Conservation (phyloP, 345 rosid species). For the Populus alba region DNA sequence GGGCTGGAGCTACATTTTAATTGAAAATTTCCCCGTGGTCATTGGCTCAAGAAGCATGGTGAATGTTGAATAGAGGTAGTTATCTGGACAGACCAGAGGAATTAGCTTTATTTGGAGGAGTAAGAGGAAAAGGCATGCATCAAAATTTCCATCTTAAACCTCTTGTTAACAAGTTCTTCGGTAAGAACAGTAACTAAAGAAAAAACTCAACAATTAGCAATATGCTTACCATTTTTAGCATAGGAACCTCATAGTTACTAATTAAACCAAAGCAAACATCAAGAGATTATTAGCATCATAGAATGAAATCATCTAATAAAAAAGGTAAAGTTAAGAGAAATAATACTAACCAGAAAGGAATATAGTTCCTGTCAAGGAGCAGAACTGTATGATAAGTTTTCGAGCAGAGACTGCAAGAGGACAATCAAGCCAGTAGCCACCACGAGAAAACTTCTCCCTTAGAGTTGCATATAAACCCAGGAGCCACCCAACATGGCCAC, state of each 20-base stretch:
- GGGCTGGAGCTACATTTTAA: neutral
- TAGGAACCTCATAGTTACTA: neutral
- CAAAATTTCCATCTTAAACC: neutral
- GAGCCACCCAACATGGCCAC: constrained; percentile 86
- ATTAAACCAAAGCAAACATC: constrained; percentile 9
- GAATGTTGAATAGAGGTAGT: neutral
- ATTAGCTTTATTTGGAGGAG: neutral
- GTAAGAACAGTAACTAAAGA: neutral
- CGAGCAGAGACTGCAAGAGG: constrained; percentile 93
- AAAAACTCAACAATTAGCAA: neutral
- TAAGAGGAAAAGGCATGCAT: neutral
- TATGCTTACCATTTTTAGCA: neutral
- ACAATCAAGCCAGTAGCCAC: constrained; percentile 84
- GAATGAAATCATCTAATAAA: neutral
- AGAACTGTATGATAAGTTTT: constrained; percentile 86
- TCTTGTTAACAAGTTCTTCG: neutral
- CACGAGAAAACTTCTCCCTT: constrained; percentile 68
- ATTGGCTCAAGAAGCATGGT: neutral
- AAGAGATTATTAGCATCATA: neutral
- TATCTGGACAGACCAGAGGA: neutral
- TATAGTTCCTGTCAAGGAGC: constrained; percentile 77
- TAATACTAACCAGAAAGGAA: constrained; percentile 67
- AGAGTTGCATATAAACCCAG: constrained; percentile 66
- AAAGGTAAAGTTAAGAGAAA: neutral
- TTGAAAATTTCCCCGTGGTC: neutral